Evolutionary conservation across 2,329 filamentous ascomycete genomes (phyloP), one percentile per base, ranked within the genome.

Genomic region (Ophiostoma ips): DNA sequence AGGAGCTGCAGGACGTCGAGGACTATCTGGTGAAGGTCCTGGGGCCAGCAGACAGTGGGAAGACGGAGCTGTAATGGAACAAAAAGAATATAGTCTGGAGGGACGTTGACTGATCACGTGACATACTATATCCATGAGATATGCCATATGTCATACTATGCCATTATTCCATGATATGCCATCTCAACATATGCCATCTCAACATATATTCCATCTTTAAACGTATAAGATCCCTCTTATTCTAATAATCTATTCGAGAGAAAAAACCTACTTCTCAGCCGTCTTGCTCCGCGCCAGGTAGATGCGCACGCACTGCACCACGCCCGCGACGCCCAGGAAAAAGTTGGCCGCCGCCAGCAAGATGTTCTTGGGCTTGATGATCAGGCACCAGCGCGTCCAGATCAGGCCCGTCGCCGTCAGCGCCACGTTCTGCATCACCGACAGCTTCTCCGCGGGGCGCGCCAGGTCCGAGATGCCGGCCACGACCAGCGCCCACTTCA

Each of bases 321-420:
- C 71, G 60, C 92, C 92, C 55, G 95, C 89, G 58, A 83, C 71
- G 61, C 85, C 90, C 60, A 98, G 84, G 76, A 95, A 94, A 78
- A 95, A 95, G 79, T 98, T 98, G 64, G 96, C 92, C 50, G 88
- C 81, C 54, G 92, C 92, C 53, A 98, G 81, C 83, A 95, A 83
- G 62, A 88, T 71, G 75, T 98, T 98, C 69, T 81, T 81, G 52
- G 92, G 92, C 68, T 81, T 88, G 70, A 98, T 98, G 67, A 98
- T 84, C 64, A 96, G 76, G 75, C 92, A 98, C 92, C 92, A 98
- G 58, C 92, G 80, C 43, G 92, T 98, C 92, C 92, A 98, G 76
- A 98, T 98, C 57, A 84, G 69, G 58, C 92, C 92, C 10, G 92
- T 98, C 60, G 81, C 81, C 63, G 87, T 92, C 59, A 98, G 77